Evolutionary conservation across 768 basidiomycete species (phyloP), one percentile per base, ranked within the genome.

Genomic region (Mycena latifolia): DNA sequence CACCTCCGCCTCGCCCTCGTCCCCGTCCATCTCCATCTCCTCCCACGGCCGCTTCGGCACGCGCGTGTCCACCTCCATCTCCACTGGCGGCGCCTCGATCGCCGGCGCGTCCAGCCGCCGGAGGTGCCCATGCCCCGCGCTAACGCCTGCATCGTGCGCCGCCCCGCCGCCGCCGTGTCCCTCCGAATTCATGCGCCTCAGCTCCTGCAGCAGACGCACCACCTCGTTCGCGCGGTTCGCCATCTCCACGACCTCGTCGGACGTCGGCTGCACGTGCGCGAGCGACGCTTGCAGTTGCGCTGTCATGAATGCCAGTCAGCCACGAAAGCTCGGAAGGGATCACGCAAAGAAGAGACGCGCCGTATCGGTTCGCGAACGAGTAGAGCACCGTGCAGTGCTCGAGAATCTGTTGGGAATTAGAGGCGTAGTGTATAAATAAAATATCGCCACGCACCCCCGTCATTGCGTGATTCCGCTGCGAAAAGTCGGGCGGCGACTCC

Each of bases 11-110:
- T 69, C 68, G 9, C 53, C 62, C 46, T 66, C 69, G 15, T 65
- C 69, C 20, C 72, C 74, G 52, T 73, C 80, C 11, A 80, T 82
- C 46, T 87, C 86, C 62, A 84, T 80, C 27, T 84, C 82, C 76
- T 93, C 92, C 92, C 92, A 93, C 55, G 92, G 92, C 58, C 92
- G 77, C 73, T 93, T 94, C 20, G 90, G 92, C 4, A 89, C 85
- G 27, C 92, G 85, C 69, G 53, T 9, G 24, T 53, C 50, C 39
- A 47, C 61, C 43, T 76, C 78, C 65, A 75, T 75, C 41, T 65
- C 63, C 59, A 54, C 61, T 51, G 67, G 60, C 53, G 14, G 48
- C 20, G 35, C 6, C 55, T 7, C 92, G 85, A 69, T 82, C 79
- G 67, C 87, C 87, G 41, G 87, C 84, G 11, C 37, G 45, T 10